These are phyloP conservation scores for Trichoderma citrinoviride DNA, from an alignment of 2,329 filamentous ascomycete genomes.

Conservation along the genomic window DNA sequence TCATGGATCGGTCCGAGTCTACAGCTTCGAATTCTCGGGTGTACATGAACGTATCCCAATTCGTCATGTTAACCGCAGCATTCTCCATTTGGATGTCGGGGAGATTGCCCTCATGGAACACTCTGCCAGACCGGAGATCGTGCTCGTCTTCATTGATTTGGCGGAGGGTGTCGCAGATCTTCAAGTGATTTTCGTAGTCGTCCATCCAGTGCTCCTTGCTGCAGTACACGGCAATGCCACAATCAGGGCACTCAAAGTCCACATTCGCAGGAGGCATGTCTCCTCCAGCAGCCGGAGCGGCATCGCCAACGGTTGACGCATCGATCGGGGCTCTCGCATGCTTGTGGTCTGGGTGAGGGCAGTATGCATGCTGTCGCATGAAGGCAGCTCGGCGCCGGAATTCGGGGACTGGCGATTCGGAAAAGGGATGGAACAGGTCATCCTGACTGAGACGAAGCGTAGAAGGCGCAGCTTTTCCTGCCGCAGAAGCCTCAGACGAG, in stretches of 20 bases:
- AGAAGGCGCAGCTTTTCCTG: constrained; percentile 28
- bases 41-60: constrained; percentile 97
- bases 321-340: constrained; percentile 67
- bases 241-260: constrained; percentile 93
- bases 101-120: constrained; percentile 92
- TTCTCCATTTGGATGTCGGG: constrained; percentile 88
- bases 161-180: constrained; percentile 85
- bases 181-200: constrained; percentile 87
- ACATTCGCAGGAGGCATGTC: constrained; percentile 73
- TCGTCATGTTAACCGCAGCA: constrained; percentile 92
- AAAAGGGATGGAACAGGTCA: constrained; percentile 92
- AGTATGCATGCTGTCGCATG: constrained; percentile 91
- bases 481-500: constrained; percentile 30
- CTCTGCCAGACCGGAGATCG: constrained; percentile 82
- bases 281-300: constrained; percentile 54
- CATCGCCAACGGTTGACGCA: constrained; percentile 60
- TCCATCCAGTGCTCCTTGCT: constrained; percentile 94
- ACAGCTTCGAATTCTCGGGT: constrained; percentile 88
- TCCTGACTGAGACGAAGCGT: constrained; percentile 57
- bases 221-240: constrained; percentile 90
- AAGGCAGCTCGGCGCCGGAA: constrained; percentile 86
- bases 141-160: constrained; percentile 99
- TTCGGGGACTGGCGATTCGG: constrained; percentile 80
- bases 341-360: constrained; percentile 84
- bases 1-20: constrained; percentile 84